phyloP scores from a whole-genome alignment of 148 eudicot genomes.

The Vaccinium vitisidaea region DNA sequence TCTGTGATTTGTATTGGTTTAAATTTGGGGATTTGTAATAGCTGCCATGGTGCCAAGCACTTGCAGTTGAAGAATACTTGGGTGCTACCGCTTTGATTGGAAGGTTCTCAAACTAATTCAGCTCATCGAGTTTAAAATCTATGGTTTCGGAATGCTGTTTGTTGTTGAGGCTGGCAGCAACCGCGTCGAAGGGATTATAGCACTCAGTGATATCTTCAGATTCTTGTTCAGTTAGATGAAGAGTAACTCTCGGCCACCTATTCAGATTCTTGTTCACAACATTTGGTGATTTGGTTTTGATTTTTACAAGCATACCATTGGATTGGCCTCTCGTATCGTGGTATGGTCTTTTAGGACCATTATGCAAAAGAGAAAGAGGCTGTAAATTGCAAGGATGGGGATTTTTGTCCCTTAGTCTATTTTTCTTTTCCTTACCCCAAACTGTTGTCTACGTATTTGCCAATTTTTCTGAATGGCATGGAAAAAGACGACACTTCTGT shows the following conservation, averaged over 20 bases:
- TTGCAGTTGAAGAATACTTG: too few species aligned
- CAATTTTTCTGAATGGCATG: constrained; percentile 23
- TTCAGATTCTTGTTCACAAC: constrained; percentile 1
- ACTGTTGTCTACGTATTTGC: not conserved
- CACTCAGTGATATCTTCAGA: constrained; percentile 49
- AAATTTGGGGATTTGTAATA: too few species aligned
- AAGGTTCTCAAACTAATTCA: too few species aligned
- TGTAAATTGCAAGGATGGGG: constrained; percentile 29
- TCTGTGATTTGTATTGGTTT: too few species aligned
- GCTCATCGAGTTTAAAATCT: too few species aligned
- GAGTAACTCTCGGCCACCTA: not conserved
- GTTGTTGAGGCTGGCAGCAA: constrained; percentile 72
- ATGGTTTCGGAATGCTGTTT: too few species aligned
- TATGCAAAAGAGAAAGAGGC: constrained; percentile 18
- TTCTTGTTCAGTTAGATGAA: constrained; percentile 40
- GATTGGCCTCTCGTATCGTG: constrained; percentile 23
- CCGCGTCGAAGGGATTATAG: constrained; percentile 59
- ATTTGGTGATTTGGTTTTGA: not conserved
- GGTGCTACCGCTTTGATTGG: too few species aligned
- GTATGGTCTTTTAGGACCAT: constrained; percentile 21
- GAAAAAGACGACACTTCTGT: not conserved
- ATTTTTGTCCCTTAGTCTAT: constrained; percentile 1
- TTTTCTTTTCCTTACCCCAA: constrained; percentile 14
- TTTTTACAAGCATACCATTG: constrained; percentile 22
- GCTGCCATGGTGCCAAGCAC: too few species aligned